Base-by-base conservation (phyloP, 2,329 filamentous ascomycete species). In the Aspergillus floridensis region DNA sequence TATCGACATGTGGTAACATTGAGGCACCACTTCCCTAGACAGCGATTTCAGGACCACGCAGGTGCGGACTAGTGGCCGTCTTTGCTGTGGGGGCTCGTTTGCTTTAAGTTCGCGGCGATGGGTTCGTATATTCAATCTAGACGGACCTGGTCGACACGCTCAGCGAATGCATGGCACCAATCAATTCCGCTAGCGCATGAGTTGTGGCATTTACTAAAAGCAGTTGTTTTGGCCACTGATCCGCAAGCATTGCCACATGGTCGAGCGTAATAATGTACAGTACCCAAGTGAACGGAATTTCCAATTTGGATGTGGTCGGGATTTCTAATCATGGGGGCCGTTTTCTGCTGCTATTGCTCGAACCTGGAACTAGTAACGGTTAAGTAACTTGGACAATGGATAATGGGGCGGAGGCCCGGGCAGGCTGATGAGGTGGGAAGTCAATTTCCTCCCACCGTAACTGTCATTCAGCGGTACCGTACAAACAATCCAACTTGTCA, bases 181-280 rank as follows among this genome's bases (percentile, higher is more conserved):
- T 44, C 38, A 44, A 16, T 44, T 44, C 3, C 38, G 38, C 38
- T 44, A 19, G 38, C 38, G 38, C 26, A 29, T 29, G 8, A 29
- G 38, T 6, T 44, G 2, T 19, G 14, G n/a, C n/a, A 31, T n/a
- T 14, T 31, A 26, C 8, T 12, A 19, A 35, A n/a, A n/a, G 46
- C 32, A 55, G 46, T 35, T 32, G 26, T 10, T 14, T 31, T 19
- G 19, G 53, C n/a, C 8, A 48, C 31, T n/a, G 53, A 41, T 55
- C 38, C 46, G 41, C 47, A n/a, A 22, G 53, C 26, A 48, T 47
- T 22, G 53, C 24, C 53, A 55, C 53, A 26, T 55, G 53, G 22
- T 44, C 31, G 16, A n/a, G 14, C 5, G 16, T 5, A 29, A 3
- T 10, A 3, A 7, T 29, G 26, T 29, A 29, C 26, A 29, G 26